phyloP scores from a whole-genome alignment of 306 rosid genomes.

The Vachellia collinsii region DNA sequence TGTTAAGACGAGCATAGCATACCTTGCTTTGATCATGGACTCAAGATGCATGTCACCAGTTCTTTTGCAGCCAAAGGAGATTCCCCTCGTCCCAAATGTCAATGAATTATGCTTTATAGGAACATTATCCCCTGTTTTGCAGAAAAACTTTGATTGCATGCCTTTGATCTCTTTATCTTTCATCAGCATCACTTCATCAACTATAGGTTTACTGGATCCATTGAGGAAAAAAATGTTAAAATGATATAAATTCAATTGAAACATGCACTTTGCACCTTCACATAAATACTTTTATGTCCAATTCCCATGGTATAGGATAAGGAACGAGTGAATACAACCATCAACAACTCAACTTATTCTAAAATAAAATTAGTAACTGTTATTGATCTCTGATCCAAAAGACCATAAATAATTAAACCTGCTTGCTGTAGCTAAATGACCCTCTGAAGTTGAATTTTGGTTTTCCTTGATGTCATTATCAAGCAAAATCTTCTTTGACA shows the following conservation, averaged over 20 bases:
- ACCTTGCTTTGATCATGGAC: conserved; percentile 50
- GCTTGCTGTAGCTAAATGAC: conserved; percentile 42
- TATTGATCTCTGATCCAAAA: conserved; percentile 16
- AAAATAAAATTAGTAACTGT: conserved; percentile 19
- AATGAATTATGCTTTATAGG: conserved; percentile 44
- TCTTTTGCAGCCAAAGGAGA: conserved; percentile 45
- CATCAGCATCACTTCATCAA: conserved; percentile 34
- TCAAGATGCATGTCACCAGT: conserved; percentile 41
- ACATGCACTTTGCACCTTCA: conserved; percentile 9
- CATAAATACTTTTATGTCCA: conserved; percentile 8
- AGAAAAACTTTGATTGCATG: conserved; percentile 38
- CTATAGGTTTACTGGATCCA: conserved; percentile 50
- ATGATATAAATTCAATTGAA: background rate
- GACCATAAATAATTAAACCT: conserved; percentile 53
- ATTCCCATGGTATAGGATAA: conserved; percentile 28
- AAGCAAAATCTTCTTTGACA: conserved; percentile 39
- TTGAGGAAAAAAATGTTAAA: conserved; percentile 27
- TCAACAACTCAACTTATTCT: conserved; percentile 33
- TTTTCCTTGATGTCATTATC: conserved; percentile 44
- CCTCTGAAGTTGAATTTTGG: conserved; percentile 41
- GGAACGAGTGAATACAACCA: background rate
- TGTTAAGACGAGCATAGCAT: conserved; percentile 36
- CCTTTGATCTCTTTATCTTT: conserved; percentile 47
- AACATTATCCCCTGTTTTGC: conserved; percentile 39
- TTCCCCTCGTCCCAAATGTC: conserved; percentile 41